Conservation (phyloP, 2,329 filamentous ascomycete species). For the Xylaria sp. region DNA sequence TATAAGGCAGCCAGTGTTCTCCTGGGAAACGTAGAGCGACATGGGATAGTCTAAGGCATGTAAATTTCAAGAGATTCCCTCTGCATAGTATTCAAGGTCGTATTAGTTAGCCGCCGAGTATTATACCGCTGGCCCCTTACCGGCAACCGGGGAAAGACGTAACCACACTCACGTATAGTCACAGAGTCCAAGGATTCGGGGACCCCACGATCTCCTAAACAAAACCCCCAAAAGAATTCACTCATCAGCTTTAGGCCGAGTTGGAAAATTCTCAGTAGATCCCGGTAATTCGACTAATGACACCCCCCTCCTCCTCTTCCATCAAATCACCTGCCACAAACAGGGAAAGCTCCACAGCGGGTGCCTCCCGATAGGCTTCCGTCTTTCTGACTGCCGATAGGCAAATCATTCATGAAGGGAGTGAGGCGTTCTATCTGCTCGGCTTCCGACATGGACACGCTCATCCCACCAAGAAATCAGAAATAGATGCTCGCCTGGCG, state of each 20-base stretch:
- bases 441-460: conserved; percentile 20
- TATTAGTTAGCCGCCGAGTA: conserved; percentile 18
- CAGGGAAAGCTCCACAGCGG: conserved; percentile 19
- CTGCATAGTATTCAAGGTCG: not conserved
- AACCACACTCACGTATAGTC: not conserved
- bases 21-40: not conserved
- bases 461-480: conserved; percentile 26
- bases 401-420: conserved; percentile 19
- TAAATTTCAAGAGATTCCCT: not conserved
- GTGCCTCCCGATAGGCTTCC: conserved; percentile 29
- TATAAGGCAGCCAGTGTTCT: conserved; percentile 1
- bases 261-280: conserved; percentile 2
- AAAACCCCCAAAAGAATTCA: conserved; percentile 9
- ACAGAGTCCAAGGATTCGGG: conserved; percentile 10
- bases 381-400: conserved; percentile 3
- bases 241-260: conserved; percentile 20
- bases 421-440: conserved; percentile 18
- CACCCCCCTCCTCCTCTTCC: conserved; percentile 1
- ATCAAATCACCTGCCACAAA: conserved; percentile 11
- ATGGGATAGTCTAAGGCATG: conserved; percentile 1
- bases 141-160: conserved; percentile 23
- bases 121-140: conserved; percentile 20
- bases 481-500: conserved; percentile 13
- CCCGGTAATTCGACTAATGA: not conserved
- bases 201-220: conserved; percentile 9